These are phyloP conservation scores for Luffa aegyptiaca DNA, from an alignment of 306 rosid genomes.

Conservation along the genomic window DNA sequence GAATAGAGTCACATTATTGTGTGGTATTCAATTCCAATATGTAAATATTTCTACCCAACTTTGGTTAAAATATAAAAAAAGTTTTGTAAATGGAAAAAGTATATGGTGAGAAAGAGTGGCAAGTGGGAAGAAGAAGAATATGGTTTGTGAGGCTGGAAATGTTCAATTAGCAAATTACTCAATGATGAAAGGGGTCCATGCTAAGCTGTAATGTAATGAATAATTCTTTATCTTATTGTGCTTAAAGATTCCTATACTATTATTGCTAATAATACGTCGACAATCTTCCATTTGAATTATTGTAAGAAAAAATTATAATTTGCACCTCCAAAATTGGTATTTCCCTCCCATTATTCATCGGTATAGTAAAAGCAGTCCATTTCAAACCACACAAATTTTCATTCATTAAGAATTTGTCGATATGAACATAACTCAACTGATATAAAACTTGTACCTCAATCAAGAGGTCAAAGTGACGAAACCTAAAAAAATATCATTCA, in stretches of 20 bases:
- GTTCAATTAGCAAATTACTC: background rate
- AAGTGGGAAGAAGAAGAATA: background rate
- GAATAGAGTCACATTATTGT: too few relatives aligned
- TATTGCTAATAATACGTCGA: background rate
- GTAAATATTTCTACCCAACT: background rate
- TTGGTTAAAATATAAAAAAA: background rate
- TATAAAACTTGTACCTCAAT: too few relatives aligned
- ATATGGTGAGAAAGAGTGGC: background rate
- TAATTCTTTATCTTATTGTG: background rate
- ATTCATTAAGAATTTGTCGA: background rate
- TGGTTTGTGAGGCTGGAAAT: constrained; percentile 2
- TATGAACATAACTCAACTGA: too few relatives aligned
- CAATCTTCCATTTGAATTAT: background rate
- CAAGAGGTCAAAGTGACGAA: too few relatives aligned
- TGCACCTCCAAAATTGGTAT: background rate
- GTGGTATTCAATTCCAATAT: too few relatives aligned
- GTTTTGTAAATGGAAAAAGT: background rate
- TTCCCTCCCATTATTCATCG: background rate
- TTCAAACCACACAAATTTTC: background rate
- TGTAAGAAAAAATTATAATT: background rate
- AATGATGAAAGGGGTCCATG: background rate
- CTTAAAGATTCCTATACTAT: background rate
- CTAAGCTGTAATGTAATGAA: background rate
- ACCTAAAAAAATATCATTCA: too few relatives aligned
- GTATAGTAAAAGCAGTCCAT: background rate